Percentiles rank a stretch among this genome's conserved stretches.
Conservation (phyloP, 2,329 filamentous ascomycete genomes). For the Sporothrix globosa region DNA sequence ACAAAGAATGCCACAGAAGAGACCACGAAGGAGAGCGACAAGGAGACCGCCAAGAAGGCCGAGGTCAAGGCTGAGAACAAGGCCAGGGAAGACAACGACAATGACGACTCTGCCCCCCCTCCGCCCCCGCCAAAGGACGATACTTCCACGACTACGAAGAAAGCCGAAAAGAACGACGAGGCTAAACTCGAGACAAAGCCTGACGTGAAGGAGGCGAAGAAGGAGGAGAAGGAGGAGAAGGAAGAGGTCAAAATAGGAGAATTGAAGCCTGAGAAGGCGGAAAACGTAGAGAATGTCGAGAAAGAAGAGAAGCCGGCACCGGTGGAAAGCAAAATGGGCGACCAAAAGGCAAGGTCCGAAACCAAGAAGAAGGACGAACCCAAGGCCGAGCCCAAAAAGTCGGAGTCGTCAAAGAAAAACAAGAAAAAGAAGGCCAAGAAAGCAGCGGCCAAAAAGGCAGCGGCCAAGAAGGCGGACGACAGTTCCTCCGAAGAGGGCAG, state of each 20-base stretch:
- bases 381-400: slow-evolving; percentile 4
- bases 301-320: background rate
- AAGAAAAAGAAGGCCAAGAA: slow-evolving; percentile 31
- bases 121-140: slow-evolving; percentile 25
- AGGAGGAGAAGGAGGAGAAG: background rate
- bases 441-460: background rate
- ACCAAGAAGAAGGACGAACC: background rate
- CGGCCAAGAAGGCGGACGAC: slow-evolving; percentile 3
- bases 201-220: background rate
- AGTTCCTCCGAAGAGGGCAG: slow-evolving; percentile 8
- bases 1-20: slow-evolving; percentile 5
- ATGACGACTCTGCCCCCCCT: slow-evolving; percentile 4
- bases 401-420: slow-evolving; percentile 19
- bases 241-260: background rate
- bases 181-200: background rate
- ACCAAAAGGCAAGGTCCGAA: background rate
- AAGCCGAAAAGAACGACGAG: background rate
- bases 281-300: background rate
- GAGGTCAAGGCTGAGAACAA: slow-evolving; percentile 5
- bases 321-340: background rate
- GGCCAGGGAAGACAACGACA: slow-evolving; percentile 4
- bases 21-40: background rate
- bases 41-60: background rate
- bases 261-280: background rate
- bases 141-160: background rate